Base-by-base conservation (phyloP, 148 eudicot species). In the Silene uniflora region DNA sequence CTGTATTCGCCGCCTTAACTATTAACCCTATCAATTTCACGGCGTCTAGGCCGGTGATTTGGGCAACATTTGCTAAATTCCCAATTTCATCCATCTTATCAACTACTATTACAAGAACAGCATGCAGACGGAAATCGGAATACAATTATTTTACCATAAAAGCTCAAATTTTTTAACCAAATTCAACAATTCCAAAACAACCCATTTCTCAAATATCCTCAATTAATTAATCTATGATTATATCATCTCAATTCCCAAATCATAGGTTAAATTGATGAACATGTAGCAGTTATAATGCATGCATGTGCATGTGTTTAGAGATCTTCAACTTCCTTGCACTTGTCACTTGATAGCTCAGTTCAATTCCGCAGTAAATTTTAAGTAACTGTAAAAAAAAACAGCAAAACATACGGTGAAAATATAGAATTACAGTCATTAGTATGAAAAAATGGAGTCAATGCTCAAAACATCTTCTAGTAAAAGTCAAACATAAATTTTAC, bases 31-130 rank as follows among this genome's bases (percentile, higher is more conserved):
- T 95, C 23, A 95, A 77, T 76, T 62, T 79, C 55, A 89, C 91
- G 0, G 99, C 99, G 54, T 92, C 97, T 3, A 91, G 39, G 29
- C 99, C 99, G 0, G 91, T 76, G 0, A 95, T 85, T 80, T 95
- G 99, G 19, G 91, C 99, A 21, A 90, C 74, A 75, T 85, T 95
- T 12, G 96, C 92, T 24, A 89, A 49, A 7, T 84, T 88, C 22
- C 89, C 97, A 7, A 92, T 47, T 35, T 85, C 80, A 42, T 86
- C 92, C 98, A 93, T 90, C 19, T 75, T 35, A 6, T 55, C 23
- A 73, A 52, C 72, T 56, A 19, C 65, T 27, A 82, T 7, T 32
- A 39, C 17, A 55, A 9, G 27, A 55, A 22, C 42, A 35, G 6
- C 42, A 35, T 35, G 42, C 42, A 35, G 7, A 29, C 32, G 3